Conservation (phyloP, 495 filamentous ascomycete species). For the Schizothecium vesticola region DNA sequence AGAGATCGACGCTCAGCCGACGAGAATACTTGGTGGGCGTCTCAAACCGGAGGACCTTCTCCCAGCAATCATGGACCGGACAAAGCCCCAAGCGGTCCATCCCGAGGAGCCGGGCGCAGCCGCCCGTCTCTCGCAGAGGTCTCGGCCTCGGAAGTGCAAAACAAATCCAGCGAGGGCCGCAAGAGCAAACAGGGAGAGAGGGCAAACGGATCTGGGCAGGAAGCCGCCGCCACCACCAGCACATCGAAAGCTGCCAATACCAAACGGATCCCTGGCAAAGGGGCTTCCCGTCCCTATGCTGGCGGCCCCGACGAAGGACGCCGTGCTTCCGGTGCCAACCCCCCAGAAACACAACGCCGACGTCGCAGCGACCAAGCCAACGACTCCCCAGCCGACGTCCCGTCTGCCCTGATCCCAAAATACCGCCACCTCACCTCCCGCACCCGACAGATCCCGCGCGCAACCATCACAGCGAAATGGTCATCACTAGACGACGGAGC, state of each 20-base stretch:
- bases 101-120: slow-evolving; percentile 10
- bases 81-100: not conserved
- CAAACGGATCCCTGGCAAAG: not conserved
- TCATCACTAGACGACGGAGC: slow-evolving; percentile 33
- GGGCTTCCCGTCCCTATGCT: not conserved
- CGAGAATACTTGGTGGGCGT: slow-evolving; percentile 13
- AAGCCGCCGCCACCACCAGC: not conserved
- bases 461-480: slow-evolving; percentile 44
- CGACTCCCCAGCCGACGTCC: slow-evolving; percentile 7
- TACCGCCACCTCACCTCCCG: slow-evolving; percentile 38
- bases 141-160: slow-evolving; percentile 21
- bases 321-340: not conserved
- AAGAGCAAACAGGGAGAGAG: slow-evolving; percentile 13
- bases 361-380: not conserved
- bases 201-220: not conserved
- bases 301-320: not conserved
- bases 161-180: slow-evolving; percentile 2
- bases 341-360: not conserved
- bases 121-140: slow-evolving; percentile 23
- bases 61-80: not conserved
- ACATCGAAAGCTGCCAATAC: not conserved
- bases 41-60: not conserved
- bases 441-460: slow-evolving; percentile 36
- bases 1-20: slow-evolving; percentile 17
- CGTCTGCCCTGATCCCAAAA: slow-evolving; percentile 5